phyloP scores from a whole-genome alignment of 2,329 filamentous ascomycete genomes.

The Penicillium sp. region DNA sequence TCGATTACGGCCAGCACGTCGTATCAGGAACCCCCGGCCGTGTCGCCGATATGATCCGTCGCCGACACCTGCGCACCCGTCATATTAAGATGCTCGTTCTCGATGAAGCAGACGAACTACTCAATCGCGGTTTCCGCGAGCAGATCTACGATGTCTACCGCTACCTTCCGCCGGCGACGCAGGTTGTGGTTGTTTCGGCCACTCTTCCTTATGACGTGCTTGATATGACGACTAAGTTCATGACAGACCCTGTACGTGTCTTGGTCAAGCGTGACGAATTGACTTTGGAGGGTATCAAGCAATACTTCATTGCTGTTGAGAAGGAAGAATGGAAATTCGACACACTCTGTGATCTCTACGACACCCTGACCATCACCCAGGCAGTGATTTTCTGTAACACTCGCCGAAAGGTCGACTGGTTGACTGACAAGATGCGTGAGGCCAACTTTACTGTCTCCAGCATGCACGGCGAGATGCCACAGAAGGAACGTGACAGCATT shows the following conservation, averaged over 20 bases:
- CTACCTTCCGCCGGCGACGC: conserved; percentile 93
- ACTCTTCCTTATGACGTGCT: conserved; percentile 99
- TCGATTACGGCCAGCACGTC: conserved; percentile 92
- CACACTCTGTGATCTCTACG: conserved; percentile 97
- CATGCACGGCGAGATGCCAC: conserved; percentile 99
- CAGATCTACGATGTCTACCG: conserved; percentile 99
- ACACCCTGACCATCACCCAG: conserved; percentile 99
- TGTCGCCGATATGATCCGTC: conserved; percentile 99
- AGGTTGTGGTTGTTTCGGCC: conserved; percentile 96
- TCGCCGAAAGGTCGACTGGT: conserved; percentile 99
- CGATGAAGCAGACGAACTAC: conserved; percentile 99
- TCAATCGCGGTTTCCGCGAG: conserved; percentile 97
- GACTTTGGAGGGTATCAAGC: conserved; percentile 99
- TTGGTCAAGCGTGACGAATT: conserved; percentile 99
- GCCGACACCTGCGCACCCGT: conserved; percentile 93
- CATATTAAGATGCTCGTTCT: conserved; percentile 99
- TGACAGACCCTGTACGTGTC: conserved; percentile 98
- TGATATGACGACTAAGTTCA: conserved; percentile 99
- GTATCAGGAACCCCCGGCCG: conserved; percentile 97
- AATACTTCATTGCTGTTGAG: conserved; percentile 99
- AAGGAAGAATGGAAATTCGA: conserved; percentile 99
- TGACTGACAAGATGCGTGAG: conserved; percentile 97
- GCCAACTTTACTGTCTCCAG: conserved; percentile 99
- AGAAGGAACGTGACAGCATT: conserved; percentile 95
- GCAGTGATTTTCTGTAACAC: conserved; percentile 99